phyloP scores from a whole-genome alignment of 805 yeast genomes.

The Ogataea zsoltii region DNA sequence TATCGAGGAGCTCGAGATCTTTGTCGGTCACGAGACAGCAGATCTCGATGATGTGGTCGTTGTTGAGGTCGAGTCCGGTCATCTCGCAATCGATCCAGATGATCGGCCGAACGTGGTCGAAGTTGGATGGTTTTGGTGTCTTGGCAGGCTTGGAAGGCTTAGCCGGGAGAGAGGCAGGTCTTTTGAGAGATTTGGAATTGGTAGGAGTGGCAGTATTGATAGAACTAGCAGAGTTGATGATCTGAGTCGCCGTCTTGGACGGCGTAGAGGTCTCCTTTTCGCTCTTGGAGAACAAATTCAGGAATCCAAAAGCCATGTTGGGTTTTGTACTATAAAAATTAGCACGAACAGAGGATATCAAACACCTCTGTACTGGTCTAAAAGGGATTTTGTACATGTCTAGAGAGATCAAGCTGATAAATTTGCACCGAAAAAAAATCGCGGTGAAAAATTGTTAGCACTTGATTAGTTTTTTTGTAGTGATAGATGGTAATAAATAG shows the following conservation, averaged over 20 bases:
- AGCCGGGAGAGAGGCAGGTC: constrained; percentile 3
- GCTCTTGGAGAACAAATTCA: constrained; percentile 4
- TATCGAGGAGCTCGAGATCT: constrained; percentile 67
- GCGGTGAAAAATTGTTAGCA: constrained; percentile 2
- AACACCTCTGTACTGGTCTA: neutral
- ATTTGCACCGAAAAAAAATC: neutral
- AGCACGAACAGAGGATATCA: neutral
- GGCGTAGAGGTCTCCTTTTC: neutral
- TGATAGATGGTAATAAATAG: constrained; percentile 4
- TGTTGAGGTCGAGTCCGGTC: constrained; percentile 86
- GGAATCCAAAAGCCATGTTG: constrained; percentile 5
- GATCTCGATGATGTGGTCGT: constrained; percentile 88
- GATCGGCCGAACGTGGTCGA: constrained; percentile 38
- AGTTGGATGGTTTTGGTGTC: constrained; percentile 11
- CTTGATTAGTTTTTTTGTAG: too few relatives aligned
- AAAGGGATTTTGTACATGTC: neutral
- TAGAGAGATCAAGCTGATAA: neutral
- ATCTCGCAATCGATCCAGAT: constrained; percentile 99
- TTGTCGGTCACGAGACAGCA: constrained; percentile 91
- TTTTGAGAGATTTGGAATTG: neutral
- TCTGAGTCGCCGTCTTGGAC: neutral
- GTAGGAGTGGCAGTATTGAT: too few relatives aligned
- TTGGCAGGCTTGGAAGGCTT: constrained; percentile 7
- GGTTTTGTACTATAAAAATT: neutral
- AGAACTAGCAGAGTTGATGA: too few relatives aligned